phyloP scores from a whole-genome alignment of 257 asterid genomes.

The Ajuga chamaepitys region DNA sequence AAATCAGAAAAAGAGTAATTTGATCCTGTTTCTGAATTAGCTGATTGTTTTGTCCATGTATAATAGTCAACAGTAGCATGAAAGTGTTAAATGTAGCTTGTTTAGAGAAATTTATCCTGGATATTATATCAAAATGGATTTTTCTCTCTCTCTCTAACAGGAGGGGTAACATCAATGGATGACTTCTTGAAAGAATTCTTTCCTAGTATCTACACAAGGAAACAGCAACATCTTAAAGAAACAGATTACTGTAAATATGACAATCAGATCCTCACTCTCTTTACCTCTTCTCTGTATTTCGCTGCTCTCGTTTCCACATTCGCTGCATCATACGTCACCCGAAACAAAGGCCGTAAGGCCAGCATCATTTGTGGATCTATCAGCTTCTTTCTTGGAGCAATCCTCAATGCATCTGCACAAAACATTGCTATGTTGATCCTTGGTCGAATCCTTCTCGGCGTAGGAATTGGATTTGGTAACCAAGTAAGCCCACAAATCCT shows the following conservation, averaged over 20 bases:
- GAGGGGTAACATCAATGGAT: slow-evolving; percentile 87
- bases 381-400: slow-evolving; percentile 60
- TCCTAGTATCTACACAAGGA: slow-evolving; percentile 50
- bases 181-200: slow-evolving; percentile 65
- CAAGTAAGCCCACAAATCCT: slow-evolving; percentile 39
- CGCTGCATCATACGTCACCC: slow-evolving; percentile 57
- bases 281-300: slow-evolving; percentile 72
- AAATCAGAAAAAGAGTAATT: too few relatives aligned
- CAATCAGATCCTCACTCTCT: slow-evolving; percentile 66
- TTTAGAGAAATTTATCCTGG: too few relatives aligned
- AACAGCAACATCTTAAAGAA: slow-evolving; percentile 37
- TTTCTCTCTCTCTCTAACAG: slow-evolving; percentile 11
- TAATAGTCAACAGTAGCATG: too few relatives aligned
- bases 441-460: slow-evolving; percentile 69
- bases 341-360: slow-evolving; percentile 50
- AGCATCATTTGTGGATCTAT: slow-evolving; percentile 64
- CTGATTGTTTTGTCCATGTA: too few relatives aligned
- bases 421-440: slow-evolving; percentile 56
- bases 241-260: slow-evolving; percentile 80
- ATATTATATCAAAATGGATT: background rate
- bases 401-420: slow-evolving; percentile 51
- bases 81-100: too few relatives aligned
- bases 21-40: too few relatives aligned
- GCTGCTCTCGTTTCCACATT: slow-evolving; percentile 63
- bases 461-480: slow-evolving; percentile 83